Evolutionary conservation across 257 asterid species (phyloP), one percentile per base, ranked within the genome.

Genomic region (Nicotiana tabacum): DNA sequence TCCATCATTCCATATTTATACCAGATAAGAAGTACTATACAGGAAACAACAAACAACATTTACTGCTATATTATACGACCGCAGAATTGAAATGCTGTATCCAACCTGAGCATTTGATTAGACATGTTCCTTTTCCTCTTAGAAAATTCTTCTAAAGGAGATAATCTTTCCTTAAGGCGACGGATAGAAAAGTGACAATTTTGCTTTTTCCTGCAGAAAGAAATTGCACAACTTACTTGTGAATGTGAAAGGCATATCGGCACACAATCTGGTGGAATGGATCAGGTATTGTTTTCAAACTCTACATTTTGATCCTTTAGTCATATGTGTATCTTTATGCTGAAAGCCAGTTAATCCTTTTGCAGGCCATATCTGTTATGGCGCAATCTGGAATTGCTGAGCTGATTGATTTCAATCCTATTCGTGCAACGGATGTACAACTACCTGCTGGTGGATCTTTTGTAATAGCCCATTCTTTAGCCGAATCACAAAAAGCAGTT

Each of bases 191-290:
- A 37, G 10, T 16, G 17, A 43, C 68, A 66, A 48, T 55, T 77
- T 6, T 37, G 9, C 32, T 33, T 46, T 32, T 37, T 48, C 83
- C 80, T 83, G 64, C 94, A 94, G 98, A 92, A 93, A 92, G 99
- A 94, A 82, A 92, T 96, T 86, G 98, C 98, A 85, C 98, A 94
- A 86, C 94, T 96, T 67, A 92, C 98, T 7, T 96, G 98, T 66
- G 98, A 90, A 83, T 96, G 99, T 83, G 99, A 96, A 88, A 88
- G 98, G 84, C 97, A 94, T 84, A 94, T 96, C 48, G 99, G 98
- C 55, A 96, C 99, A 35, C 98, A 93, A 81, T 96, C 99, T 82
- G 99, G 98, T 88, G 99, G 99, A 85, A 96, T 96, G 99, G 99
- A 96, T 86, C 99, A 93, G 98, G 98, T 96, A 86, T 82, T 60